Conservation (phyloP, 306 rosid species). For the Heteromeles arbutifolia region DNA sequence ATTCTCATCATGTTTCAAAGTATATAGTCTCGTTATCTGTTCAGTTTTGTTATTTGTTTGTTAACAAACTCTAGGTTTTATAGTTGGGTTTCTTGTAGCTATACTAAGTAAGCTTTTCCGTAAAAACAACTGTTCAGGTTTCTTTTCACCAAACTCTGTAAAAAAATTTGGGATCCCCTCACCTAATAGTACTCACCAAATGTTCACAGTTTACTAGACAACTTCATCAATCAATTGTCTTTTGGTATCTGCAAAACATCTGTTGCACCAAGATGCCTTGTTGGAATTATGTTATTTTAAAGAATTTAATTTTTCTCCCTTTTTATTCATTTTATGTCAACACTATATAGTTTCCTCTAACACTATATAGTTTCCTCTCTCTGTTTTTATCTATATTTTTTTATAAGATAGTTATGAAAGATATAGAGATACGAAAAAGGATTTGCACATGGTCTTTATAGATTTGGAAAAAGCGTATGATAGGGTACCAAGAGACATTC, state of each 20-base stretch:
- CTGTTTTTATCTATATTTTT: no score
- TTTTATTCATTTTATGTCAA: neutral
- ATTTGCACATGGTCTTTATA: no score
- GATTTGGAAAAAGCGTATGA: no score
- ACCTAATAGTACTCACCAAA: neutral
- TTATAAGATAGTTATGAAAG: no score
- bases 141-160: neutral
- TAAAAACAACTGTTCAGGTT: neutral
- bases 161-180: neutral
- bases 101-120: neutral
- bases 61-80: neutral
- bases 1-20: conserved; percentile 10
- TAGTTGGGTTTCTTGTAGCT: neutral
- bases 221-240: neutral
- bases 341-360: neutral
- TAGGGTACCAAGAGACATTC: no score
- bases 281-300: neutral
- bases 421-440: no score
- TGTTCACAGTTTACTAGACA: neutral
- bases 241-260: no score
- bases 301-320: neutral
- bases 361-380: neutral
- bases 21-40: conserved; percentile 14
- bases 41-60: neutral
- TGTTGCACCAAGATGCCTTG: neutral